Base-by-base conservation (phyloP, 768 basidiomycete genomes). In the Amanita rubescens region DNA sequence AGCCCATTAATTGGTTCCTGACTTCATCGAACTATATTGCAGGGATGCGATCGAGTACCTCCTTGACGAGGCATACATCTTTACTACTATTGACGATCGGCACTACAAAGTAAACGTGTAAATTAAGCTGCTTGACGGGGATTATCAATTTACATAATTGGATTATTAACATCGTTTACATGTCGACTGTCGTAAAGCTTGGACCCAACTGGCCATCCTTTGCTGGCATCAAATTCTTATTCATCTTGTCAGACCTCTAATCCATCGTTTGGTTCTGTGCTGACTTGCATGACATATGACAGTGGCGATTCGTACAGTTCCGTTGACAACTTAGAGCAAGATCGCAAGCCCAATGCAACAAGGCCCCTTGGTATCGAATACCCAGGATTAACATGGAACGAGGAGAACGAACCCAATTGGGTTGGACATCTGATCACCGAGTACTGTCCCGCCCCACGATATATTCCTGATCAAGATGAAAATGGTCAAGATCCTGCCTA, bases 221-320 rank as follows among this genome's bases (percentile, higher is more conserved):
- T 50, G 49, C 60, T 19, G 57, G 59, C 1, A 63, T 82, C 41
- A 67, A 66, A 25, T 64, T 72, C 55, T 62, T 85, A 10, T 61
- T 82, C 24, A 71, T 82, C 32, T 83, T 84, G 82, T 82, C 20
- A 25, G 44, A 32, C 45, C 27, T 17, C 35, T 20, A 53, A 34
- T 49, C 19, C 34, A 47, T 19, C 12, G 33, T 30, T 19, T 38
- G 17, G n/a, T 19, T 55, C 27, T 35, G 24, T 25, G 42, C 43
- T 51, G 27, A 51, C 30, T 14, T 19, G 14, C 14, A n/a, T 33
- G 11, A 32, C 22, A 22, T 35, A 0, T n/a, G 39, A 50, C 59
- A 85, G 84, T 60, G 84, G 84, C 19, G 82, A 81, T 60, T 84
- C 81, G 0, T 84, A 81, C 55, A 77, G 76, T 60, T 71, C 76